Evolutionary conservation across 176 grass and related monocot genomes (phyloP), one percentile per base, ranked within the genome.

Genomic region (Aegilops sharonensis): DNA sequence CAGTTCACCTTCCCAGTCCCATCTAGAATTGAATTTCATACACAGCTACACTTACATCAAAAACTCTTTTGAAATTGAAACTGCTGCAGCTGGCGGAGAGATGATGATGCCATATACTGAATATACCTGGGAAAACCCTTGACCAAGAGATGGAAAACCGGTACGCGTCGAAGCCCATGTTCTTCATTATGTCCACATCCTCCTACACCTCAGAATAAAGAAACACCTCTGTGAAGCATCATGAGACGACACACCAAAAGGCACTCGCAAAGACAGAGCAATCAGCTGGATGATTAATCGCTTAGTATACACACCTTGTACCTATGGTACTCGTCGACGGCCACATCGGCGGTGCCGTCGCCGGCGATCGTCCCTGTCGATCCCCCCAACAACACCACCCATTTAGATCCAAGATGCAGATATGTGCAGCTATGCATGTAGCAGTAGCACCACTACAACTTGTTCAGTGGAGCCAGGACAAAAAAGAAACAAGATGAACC

Each of bases 171-270:
- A 95, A 95, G 20, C 89, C 84, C 82, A 95, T 93, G 70, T 80
- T 95, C 87, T 93, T 95, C 94, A 95, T 95, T 64, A 95, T 95
- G 78, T 93, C 27, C 47, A 93, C 85, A 91, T 95, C 94, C 35
- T 93, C 94, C 94, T 95, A 83, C 62, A 56, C 31, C 2, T 37
- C 60, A 60, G 32, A 65, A 47, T 47, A 0, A 43, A 45, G 12
- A 47, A 25, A 56, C 30, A 45, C 7, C 65, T 34, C 23, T 39
- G 32, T 86, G 17, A 86, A 12, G 4, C 21, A 34, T 68, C 56
- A 73, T 4, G 39, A 2, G 11, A 47, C 1, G 21, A 43, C 37
- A 24, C n/a, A 25, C 37, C 9, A 32, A 42, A 50, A 54, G 48
- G 12, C 39, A 17, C 30, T 31, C 30, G 0, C 60, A 68, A 15